These are phyloP conservation scores for Rhamnella rubrinervis DNA, from an alignment of 331 rosid species.

Conservation along the genomic window DNA sequence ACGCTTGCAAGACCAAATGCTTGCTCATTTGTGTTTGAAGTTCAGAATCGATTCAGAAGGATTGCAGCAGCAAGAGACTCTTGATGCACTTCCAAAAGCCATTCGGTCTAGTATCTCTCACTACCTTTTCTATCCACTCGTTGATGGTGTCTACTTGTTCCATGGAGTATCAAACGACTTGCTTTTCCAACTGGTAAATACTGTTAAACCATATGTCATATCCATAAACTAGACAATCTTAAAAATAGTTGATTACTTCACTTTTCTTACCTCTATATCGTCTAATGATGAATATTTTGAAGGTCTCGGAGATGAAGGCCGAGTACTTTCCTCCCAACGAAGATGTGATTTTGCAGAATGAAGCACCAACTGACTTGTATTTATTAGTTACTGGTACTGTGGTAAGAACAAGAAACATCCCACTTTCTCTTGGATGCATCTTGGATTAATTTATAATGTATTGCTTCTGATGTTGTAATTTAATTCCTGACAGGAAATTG, in stretches of 20 bases:
- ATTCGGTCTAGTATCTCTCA: slow-evolving; percentile 59
- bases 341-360: slow-evolving; percentile 65
- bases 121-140: slow-evolving; percentile 48
- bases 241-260: neutral
- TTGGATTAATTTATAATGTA: neutral
- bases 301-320: slow-evolving; percentile 77
- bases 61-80: slow-evolving; percentile 66
- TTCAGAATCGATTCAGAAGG: slow-evolving; percentile 66
- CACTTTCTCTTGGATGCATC: neutral
- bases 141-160: slow-evolving; percentile 58
- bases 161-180: slow-evolving; percentile 57
- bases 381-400: slow-evolving; percentile 58
- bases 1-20: slow-evolving; percentile 67
- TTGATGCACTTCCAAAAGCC: slow-evolving; percentile 70
- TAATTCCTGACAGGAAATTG: slow-evolving; percentile 42
- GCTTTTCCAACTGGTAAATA: slow-evolving; percentile 65
- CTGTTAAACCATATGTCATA: neutral
- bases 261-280: slow-evolving; percentile 13
- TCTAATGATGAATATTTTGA: slow-evolving; percentile 17
- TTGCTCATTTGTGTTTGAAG: slow-evolving; percentile 62
- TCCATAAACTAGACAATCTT: neutral
- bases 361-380: slow-evolving; percentile 71
- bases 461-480: slow-evolving; percentile 9
- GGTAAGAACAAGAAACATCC: slow-evolving; percentile 36
- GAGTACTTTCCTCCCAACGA: slow-evolving; percentile 87